Conservation (phyloP, 176 grass and related monocot genomes). For the Thalia dealbata region DNA sequence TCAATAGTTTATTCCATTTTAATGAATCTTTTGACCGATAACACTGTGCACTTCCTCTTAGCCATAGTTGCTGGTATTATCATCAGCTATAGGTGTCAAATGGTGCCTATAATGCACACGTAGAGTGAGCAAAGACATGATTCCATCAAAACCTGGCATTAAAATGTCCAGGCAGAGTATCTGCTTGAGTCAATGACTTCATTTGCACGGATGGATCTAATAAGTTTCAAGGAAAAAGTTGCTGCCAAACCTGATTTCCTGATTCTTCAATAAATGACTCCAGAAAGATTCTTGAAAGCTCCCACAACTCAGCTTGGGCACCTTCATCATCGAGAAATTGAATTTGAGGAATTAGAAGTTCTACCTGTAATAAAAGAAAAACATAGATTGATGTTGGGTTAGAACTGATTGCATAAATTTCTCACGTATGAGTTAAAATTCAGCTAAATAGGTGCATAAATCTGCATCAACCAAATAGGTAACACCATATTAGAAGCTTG, state of each 20-base stretch:
- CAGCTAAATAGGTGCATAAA: background rate
- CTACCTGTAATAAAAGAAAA: slow-evolving; percentile 39
- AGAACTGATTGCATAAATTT: background rate
- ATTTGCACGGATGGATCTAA: background rate
- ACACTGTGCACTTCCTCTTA: too few species aligned
- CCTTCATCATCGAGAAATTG: slow-evolving; percentile 93
- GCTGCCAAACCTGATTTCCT: slow-evolving; percentile 62
- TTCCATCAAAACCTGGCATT: too few species aligned
- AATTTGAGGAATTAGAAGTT: slow-evolving; percentile 82
- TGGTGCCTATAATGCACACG: too few species aligned
- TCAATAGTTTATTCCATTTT: too few species aligned
- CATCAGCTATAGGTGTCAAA: too few species aligned
- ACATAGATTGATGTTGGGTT: background rate
- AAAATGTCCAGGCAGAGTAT: too few species aligned
- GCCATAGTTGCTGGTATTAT: too few species aligned
- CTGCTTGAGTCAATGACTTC: background rate
- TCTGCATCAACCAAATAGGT: background rate
- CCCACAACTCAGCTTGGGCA: slow-evolving; percentile 88
- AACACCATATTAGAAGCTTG: background rate
- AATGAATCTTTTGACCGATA: too few species aligned
- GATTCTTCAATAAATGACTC: slow-evolving; percentile 66
- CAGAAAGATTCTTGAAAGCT: slow-evolving; percentile 66
- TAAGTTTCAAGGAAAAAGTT: slow-evolving; percentile 13
- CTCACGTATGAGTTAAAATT: background rate
- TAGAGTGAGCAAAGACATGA: too few species aligned